Percentiles rank a stretch among this genome's conserved stretches.
Evolutionary conservation across 495 filamentous ascomycete species (phyloP).

Genomic region (Niebla homalea): DNA sequence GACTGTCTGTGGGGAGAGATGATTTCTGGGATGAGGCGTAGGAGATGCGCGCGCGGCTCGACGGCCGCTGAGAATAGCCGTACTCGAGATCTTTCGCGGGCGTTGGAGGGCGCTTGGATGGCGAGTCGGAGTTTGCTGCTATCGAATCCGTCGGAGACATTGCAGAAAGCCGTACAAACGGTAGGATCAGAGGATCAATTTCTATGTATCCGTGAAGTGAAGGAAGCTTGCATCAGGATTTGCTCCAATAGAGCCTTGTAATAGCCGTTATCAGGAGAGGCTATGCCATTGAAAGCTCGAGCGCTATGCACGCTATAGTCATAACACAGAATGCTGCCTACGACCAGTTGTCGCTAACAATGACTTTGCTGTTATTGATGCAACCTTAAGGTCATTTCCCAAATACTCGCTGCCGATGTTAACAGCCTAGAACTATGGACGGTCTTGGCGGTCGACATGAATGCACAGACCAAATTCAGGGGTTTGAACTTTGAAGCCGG

Average conservation of each 20-base stretch:
- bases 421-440: too few relatives aligned
- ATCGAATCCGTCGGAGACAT: conserved; percentile 1
- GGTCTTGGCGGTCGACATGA: too few relatives aligned
- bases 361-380: too few relatives aligned
- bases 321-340: neutral
- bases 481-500: too few relatives aligned
- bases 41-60: neutral
- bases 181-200: neutral
- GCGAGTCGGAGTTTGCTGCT: conserved; percentile 9
- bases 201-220: neutral
- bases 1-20: neutral
- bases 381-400: too few relatives aligned
- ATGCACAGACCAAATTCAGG: too few relatives aligned
- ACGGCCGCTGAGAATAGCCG: neutral
- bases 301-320: neutral
- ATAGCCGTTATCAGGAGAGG: conserved; percentile 1
- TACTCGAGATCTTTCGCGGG: conserved; percentile 15
- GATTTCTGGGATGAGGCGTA: neutral
- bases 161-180: neutral
- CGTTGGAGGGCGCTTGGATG: conserved; percentile 12
- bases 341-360: neutral
- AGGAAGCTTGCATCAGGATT: neutral
- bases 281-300: neutral
- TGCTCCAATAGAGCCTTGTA: neutral
- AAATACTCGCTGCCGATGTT: too few relatives aligned